These are phyloP conservation scores for Sporisorium exsertum DNA, from an alignment of 1,284 basidiomycete genomes.

Conservation along the genomic window DNA sequence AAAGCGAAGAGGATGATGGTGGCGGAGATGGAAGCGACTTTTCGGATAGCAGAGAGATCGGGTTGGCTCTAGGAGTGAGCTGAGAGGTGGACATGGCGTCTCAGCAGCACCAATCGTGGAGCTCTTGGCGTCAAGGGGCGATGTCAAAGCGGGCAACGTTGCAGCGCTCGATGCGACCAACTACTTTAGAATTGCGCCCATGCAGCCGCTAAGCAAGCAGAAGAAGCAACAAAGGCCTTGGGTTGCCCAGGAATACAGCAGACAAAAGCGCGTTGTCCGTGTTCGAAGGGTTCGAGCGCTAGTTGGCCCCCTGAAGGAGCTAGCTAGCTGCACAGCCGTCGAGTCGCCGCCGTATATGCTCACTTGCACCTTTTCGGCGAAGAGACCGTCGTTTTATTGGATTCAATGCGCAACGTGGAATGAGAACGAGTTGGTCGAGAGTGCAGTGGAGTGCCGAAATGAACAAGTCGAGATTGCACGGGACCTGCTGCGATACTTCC, in stretches of 20 bases:
- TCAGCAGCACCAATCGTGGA: neutral
- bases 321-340: neutral
- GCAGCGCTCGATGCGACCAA: too few species aligned
- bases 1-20: slow-evolving; percentile 5
- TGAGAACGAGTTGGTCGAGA: neutral
- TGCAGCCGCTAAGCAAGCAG: neutral
- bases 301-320: neutral
- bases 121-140: neutral
- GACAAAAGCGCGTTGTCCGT: neutral
- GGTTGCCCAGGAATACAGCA: neutral
- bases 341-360: neutral
- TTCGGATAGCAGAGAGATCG: slow-evolving; percentile 22
- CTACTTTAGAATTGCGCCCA: neutral
- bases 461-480: neutral
- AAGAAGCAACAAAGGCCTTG: too few species aligned
- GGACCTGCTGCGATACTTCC: neutral
- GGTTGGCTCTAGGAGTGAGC: slow-evolving; percentile 32
- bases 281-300: neutral
- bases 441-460: slow-evolving; percentile 7
- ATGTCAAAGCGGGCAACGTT: neutral
- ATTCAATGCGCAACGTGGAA: neutral
- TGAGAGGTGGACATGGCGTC: slow-evolving; percentile 41
- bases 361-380: neutral
- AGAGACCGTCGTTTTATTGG: neutral
- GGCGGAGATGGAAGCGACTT: slow-evolving; percentile 37